phyloP scores from a whole-genome alignment of 257 asterid genomes.

The Galeopsis tetrahit region DNA sequence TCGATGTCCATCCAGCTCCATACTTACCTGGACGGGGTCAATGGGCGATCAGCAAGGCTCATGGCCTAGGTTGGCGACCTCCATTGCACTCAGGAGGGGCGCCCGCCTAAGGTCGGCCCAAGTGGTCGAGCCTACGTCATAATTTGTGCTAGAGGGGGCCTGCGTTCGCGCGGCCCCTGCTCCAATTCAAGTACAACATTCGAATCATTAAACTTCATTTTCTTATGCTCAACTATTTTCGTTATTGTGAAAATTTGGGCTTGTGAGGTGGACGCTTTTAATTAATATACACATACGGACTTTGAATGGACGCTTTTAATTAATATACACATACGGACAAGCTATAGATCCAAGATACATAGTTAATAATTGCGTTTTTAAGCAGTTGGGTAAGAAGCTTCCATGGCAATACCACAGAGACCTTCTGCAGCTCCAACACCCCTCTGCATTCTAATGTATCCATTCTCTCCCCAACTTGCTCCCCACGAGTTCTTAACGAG shows the following conservation, averaged over 20 bases:
- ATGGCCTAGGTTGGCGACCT: constrained; percentile 50
- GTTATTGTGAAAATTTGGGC: too few relatives aligned
- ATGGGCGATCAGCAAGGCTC: constrained; percentile 36
- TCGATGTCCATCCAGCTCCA: too few relatives aligned
- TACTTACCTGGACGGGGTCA: constrained; percentile 55
- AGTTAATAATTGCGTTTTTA: too few relatives aligned
- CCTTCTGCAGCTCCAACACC: constrained; percentile 41
- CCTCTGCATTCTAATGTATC: constrained; percentile 47
- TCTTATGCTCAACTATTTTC: too few relatives aligned
- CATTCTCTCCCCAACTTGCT: constrained; percentile 46
- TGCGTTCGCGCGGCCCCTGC: too few relatives aligned
- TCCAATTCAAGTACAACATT: too few relatives aligned
- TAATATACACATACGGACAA: too few relatives aligned
- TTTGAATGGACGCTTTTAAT: too few relatives aligned
- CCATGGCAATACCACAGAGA: constrained; percentile 50
- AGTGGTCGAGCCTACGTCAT: constrained; percentile 41
- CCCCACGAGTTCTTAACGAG: constrained; percentile 56
- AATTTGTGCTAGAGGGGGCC: constrained; percentile 39
- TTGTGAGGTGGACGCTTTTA: too few relatives aligned
- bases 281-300: too few relatives aligned
- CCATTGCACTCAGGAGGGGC: constrained; percentile 45
- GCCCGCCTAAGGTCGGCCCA: constrained; percentile 38
- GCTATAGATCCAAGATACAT: too few relatives aligned
- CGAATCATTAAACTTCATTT: too few relatives aligned
- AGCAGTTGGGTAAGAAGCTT: constrained; percentile 49